These are phyloP conservation scores for Puccinia hordei DNA, from an alignment of 1,284 basidiomycete species.

Conservation along the genomic window DNA sequence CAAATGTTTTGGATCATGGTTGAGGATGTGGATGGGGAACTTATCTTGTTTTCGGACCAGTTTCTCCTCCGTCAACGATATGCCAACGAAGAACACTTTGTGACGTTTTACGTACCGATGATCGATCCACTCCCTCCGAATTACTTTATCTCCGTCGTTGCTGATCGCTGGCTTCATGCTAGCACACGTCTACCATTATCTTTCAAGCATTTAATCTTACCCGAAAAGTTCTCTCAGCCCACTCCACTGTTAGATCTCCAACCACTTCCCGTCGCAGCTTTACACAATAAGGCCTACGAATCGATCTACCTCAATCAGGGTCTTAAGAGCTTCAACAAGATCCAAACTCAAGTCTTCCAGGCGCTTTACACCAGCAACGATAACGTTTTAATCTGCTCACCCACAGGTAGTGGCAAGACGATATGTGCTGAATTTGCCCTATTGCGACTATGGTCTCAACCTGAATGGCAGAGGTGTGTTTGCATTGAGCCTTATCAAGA, in stretches of 20 bases:
- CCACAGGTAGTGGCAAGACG: constrained; percentile 94
- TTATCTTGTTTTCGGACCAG: constrained; percentile 88
- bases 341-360: constrained; percentile 98
- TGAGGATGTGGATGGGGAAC: constrained; percentile 95
- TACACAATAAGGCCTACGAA: constrained; percentile 90
- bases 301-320: constrained; percentile 70
- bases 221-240: constrained; percentile 91
- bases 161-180: constrained; percentile 92
- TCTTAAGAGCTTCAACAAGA: constrained; percentile 78
- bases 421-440: constrained; percentile 96
- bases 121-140: constrained; percentile 96
- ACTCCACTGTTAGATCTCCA: constrained; percentile 93
- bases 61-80: constrained; percentile 90
- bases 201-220: constrained; percentile 96
- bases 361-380: constrained; percentile 94
- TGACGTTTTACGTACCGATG: constrained; percentile 93
- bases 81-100: constrained; percentile 70
- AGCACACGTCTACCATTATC: constrained; percentile 93
- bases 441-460: constrained; percentile 84
- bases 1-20: constrained; percentile 91
- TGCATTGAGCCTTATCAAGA: constrained; percentile 96
- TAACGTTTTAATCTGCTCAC: constrained; percentile 92
- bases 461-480: constrained; percentile 79
- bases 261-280: constrained; percentile 79
- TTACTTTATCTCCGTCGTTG: constrained; percentile 92